Base-by-base conservation (phyloP, 1,139 yeast genomes). In the Lodderomyces orthopsilosis region DNA sequence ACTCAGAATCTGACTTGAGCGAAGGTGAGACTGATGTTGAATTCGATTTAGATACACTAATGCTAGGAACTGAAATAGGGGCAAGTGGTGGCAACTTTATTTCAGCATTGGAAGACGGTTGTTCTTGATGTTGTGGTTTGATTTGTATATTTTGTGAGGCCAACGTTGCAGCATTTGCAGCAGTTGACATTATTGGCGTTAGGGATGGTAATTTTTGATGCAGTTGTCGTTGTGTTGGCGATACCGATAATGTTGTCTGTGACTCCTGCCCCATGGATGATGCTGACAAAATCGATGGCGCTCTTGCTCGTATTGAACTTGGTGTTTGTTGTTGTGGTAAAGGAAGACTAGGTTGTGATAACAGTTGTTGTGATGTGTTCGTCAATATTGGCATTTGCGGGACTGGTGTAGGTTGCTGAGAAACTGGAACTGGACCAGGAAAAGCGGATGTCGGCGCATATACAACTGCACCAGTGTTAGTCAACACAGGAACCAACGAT, bases 401-500 rank as follows among this genome's bases (percentile, higher is more conserved):
- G 13, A 35, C 39, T 34, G 38, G 46, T 12, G 22, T 39, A 10
- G 17, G 41, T 30, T 26, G 46, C 19, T 35, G 45, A 21, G 38
- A 41, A 22, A 41, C 43, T 15, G 44, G 27, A n/a, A 45, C n/a
- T 15, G 39, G 33, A 7, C 40, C 23, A 17, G 45, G 24, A 10
- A 45, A 33, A 1, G 46, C 17, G 8, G 47, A 21, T 12, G 52
- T 40, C 17, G 47, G 51, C 3, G 59, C 54, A 38, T 53, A 52
- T 5, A 48, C 46, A 3, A 55, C 52, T 1, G 56, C 53, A 12
- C 50, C 53, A 6, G 49, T 41, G 34, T 46, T 51, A 1, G 71
- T 68, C 46, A 66, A 71, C 18, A 68, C 50, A 28, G 65, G 63
- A 2, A 70, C 69, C 36, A 69, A 17, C 46, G 34, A 15, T 15